Conservation (phyloP, 75 land plant genomes). For the Selaginella moellendorffii region DNA sequence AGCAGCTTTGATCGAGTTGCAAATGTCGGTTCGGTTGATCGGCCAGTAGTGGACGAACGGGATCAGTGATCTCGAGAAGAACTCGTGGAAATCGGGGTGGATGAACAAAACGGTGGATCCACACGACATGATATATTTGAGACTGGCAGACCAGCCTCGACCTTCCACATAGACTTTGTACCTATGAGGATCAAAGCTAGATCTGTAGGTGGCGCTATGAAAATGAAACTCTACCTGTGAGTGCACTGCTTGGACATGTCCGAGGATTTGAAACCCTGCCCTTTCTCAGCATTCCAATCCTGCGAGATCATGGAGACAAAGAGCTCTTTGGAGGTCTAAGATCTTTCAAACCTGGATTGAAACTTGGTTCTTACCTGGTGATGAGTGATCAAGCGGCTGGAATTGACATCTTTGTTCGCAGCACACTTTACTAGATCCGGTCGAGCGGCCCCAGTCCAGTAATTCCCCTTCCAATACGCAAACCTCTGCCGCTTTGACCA, state of each 20-base stretch:
- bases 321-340: no score
- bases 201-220: not conserved
- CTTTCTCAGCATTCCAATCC: conserved; percentile 38
- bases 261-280: conserved; percentile 28
- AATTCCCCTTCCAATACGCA: conserved; percentile 73
- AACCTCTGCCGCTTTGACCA: conserved; percentile 50
- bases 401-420: no score
- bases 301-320: no score
- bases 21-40: conserved; percentile 22
- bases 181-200: conserved; percentile 11
- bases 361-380: no score
- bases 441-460: conserved; percentile 21
- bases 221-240: conserved; percentile 24
- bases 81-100: conserved; percentile 34
- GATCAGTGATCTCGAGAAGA: conserved; percentile 33
- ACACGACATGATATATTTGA: conserved; percentile 57
- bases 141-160: no score
- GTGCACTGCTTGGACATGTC: conserved; percentile 36
- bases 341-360: no score
- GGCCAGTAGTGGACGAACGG: conserved; percentile 49
- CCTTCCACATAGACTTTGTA: conserved; percentile 52
- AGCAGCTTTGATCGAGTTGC: conserved; percentile 36
- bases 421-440: conserved; percentile 46
- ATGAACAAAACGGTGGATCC: conserved; percentile 34
- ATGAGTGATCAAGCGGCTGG: no score